Percentiles rank a stretch among this genome's conserved stretches.
Evolutionary conservation across 805 yeast genomes (phyloP).

Genomic region (Zygosaccharomyces gambellarensis): DNA sequence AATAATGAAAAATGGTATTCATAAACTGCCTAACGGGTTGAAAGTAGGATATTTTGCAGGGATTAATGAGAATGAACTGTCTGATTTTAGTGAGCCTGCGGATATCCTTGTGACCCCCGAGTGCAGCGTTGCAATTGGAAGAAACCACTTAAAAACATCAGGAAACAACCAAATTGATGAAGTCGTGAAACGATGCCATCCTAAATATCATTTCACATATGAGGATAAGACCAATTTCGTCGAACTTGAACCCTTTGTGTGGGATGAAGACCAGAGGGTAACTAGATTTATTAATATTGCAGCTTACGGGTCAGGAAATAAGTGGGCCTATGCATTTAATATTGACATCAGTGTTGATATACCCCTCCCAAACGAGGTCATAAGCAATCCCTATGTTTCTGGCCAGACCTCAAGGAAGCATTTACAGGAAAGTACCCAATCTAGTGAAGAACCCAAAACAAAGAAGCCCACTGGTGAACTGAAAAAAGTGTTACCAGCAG

Average conservation of each 20-base stretch:
- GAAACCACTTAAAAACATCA: constrained; percentile 40
- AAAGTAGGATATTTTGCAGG: constrained; percentile 42
- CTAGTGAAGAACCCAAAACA: neutral
- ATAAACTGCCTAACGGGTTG: constrained; percentile 42
- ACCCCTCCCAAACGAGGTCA: constrained; percentile 24
- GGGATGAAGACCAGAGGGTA: constrained; percentile 42
- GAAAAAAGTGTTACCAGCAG: constrained; percentile 48
- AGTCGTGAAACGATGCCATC: constrained; percentile 43
- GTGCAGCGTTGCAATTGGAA: constrained; percentile 56
- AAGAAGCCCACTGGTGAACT: constrained; percentile 26
- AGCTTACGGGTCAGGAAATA: constrained; percentile 47
- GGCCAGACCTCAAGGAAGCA: constrained; percentile 5
- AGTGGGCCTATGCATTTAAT: constrained; percentile 76
- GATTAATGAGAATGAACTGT: constrained; percentile 23
- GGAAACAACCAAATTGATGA: constrained; percentile 46
- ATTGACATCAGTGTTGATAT: constrained; percentile 33
- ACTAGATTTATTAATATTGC: constrained; percentile 67
- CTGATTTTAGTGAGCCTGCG: constrained; percentile 23
- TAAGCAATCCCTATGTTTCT: constrained; percentile 33
- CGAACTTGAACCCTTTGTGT: constrained; percentile 55
- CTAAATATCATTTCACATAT: constrained; percentile 62
- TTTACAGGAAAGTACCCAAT: neutral
- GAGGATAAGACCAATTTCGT: constrained; percentile 41
- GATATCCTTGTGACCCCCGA: constrained; percentile 57
- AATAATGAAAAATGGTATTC: constrained; percentile 35